A percentile compares a stretch with the other conserved stretches of the same genome.
These are phyloP conservation scores for Mucor piriformis DNA, from an alignment of 371 early-diverging fungal species.

Conservation along the genomic window DNA sequence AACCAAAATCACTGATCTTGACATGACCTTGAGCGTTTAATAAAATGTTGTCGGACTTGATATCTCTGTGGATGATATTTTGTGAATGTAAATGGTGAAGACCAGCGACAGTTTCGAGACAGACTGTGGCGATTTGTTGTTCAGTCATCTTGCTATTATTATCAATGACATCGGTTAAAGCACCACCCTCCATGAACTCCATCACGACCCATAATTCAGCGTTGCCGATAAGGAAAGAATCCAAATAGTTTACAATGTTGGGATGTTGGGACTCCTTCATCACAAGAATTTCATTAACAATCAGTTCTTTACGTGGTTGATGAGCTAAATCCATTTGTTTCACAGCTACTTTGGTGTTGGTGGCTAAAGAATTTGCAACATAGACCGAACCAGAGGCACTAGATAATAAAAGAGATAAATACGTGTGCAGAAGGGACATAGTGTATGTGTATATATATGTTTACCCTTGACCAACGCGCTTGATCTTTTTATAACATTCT, in stretches of 20 bases:
- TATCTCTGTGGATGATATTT: constrained; percentile 96
- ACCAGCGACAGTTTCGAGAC: constrained; percentile 87
- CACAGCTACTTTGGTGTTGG: constrained; percentile 85
- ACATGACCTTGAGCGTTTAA: constrained; percentile 86
- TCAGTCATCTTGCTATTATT: constrained; percentile 85
- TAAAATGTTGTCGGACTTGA: constrained; percentile 96
- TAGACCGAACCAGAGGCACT: constrained; percentile 97
- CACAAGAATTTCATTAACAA: constrained; percentile 94
- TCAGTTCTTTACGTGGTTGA: constrained; percentile 93
- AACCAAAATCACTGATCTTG: constrained; percentile 95
- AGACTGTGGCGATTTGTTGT: constrained; percentile 90
- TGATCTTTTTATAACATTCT: constrained; percentile 81
- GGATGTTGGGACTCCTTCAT: constrained; percentile 95
- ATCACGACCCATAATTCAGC: constrained; percentile 96
- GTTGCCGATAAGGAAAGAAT: constrained; percentile 81
- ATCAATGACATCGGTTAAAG: constrained; percentile 96
- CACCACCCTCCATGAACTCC: constrained; percentile 99
- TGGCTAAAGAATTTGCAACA: constrained; percentile 73
- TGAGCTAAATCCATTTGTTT: constrained; percentile 95
- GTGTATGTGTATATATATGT: constrained; percentile 6
- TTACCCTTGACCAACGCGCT: constrained; percentile 96
- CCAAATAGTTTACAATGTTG: constrained; percentile 95
- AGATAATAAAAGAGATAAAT: background rate
- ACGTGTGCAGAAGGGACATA: too few relatives aligned
- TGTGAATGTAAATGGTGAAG: constrained; percentile 90